These are phyloP conservation scores for Bruguiera sexangula DNA, from an alignment of 345 rosid species.

Conservation along the genomic window DNA sequence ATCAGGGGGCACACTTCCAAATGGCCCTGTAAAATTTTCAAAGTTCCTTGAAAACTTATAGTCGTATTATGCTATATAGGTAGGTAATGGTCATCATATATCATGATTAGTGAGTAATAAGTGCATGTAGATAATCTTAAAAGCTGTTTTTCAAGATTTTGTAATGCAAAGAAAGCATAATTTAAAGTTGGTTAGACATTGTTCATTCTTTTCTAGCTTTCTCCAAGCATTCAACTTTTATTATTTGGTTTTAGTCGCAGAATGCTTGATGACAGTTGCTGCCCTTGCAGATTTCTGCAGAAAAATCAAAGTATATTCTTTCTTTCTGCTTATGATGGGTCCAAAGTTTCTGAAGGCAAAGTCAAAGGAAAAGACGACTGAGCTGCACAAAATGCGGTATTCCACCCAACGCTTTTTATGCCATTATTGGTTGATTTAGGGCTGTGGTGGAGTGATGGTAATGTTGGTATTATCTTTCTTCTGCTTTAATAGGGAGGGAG, in stretches of 20 bases:
- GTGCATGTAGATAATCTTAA: not conserved
- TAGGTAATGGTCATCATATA: not conserved
- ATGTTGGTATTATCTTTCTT: conserved; percentile 3
- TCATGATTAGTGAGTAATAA: not conserved
- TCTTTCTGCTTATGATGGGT: conserved; percentile 65
- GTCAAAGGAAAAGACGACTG: conserved; percentile 76
- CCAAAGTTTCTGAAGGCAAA: conserved; percentile 52
- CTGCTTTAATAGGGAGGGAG: conserved; percentile 8
- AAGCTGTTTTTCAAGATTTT: not conserved
- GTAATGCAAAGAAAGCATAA: not conserved
- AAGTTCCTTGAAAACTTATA: too few species aligned
- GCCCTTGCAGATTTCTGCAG: conserved; percentile 67
- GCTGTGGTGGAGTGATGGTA: conserved; percentile 1
- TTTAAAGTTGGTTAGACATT: not conserved
- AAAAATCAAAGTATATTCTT: conserved; percentile 81
- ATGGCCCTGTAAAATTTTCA: too few species aligned
- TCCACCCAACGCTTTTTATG: not conserved
- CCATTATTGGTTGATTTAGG: conserved; percentile 2
- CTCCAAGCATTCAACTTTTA: not conserved
- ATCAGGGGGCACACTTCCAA: too few species aligned
- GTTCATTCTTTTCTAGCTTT: not conserved
- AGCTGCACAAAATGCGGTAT: conserved; percentile 7
- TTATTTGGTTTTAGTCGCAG: not conserved
- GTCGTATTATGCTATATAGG: not conserved
- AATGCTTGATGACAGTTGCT: too few species aligned